phyloP scores from a whole-genome alignment of 176 grass and related monocot genomes.

The Zoysia japonica region DNA sequence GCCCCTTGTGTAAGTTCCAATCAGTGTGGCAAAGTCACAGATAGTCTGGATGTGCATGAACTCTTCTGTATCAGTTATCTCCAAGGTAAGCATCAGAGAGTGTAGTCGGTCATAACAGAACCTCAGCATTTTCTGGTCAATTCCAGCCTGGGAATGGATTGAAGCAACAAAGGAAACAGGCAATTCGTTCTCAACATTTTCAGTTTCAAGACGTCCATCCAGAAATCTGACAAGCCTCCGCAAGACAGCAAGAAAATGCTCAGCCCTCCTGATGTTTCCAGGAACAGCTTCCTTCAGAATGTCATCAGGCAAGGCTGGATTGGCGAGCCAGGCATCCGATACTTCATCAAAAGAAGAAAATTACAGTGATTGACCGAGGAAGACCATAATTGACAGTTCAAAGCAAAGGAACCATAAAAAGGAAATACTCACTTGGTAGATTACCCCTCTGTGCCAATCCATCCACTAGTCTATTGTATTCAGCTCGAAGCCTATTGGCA shows the following conservation, averaged over 20 bases:
- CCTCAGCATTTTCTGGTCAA: conserved; percentile 95
- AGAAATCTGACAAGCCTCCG: conserved; percentile 73
- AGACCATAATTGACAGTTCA: neutral
- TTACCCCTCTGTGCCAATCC: conserved; percentile 94
- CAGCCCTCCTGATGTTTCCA: conserved; percentile 89
- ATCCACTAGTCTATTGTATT: conserved; percentile 89
- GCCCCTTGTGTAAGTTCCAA: conserved; percentile 82
- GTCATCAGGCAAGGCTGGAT: conserved; percentile 78
- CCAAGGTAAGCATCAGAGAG: conserved; percentile 86
- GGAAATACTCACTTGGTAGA: conserved; percentile 63
- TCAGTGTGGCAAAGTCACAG: conserved; percentile 90
- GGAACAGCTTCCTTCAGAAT: conserved; percentile 94
- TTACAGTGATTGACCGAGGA: neutral
- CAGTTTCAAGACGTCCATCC: conserved; percentile 64
- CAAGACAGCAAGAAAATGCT: conserved; percentile 91
- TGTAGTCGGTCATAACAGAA: conserved; percentile 91
- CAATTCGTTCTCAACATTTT: conserved; percentile 90
- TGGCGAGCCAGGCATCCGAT: conserved; percentile 89
- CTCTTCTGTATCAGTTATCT: conserved; percentile 88
- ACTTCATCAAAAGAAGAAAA: conserved; percentile 50
- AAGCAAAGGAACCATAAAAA: conserved; percentile 4
- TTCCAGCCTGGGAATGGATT: conserved; percentile 80
- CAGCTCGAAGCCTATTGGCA: conserved; percentile 85
- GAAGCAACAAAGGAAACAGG: conserved; percentile 76
- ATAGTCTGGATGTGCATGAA: conserved; percentile 93